Percentiles rank a stretch among this genome's conserved stretches.
These are phyloP conservation scores for Noccaea bulbosa DNA, from an alignment of 345 rosid species.

Conservation along the genomic window DNA sequence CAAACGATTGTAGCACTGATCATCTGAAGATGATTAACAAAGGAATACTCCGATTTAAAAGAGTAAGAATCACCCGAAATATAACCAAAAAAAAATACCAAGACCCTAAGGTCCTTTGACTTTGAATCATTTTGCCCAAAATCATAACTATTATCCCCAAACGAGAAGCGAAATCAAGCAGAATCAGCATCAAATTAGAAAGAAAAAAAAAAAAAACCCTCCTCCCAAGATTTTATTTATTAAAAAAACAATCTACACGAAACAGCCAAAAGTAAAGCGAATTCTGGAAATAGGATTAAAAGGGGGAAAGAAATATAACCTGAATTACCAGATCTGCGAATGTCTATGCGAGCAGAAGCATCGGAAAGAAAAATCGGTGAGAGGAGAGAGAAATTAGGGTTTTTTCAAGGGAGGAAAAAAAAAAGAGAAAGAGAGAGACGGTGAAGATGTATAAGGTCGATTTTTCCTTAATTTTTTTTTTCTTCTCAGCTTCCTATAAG, in stretches of 20 bases:
- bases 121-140: background rate
- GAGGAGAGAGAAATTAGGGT: slow-evolving; percentile 39
- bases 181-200: slow-evolving; percentile 17
- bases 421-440: slow-evolving; percentile 9
- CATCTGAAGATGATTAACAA: slow-evolving; percentile 1
- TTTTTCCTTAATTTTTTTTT: slow-evolving; percentile 8
- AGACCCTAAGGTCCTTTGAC: background rate
- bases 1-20: slow-evolving; percentile 9
- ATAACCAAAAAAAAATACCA: slow-evolving; percentile 22
- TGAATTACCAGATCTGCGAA: slow-evolving; percentile 40
- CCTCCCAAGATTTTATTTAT: background rate
- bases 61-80: slow-evolving; percentile 12
- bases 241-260: background rate
- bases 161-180: slow-evolving; percentile 19
- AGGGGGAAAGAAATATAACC: slow-evolving; percentile 3
- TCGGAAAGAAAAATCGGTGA: slow-evolving; percentile 36
- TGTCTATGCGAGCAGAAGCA: slow-evolving; percentile 32
- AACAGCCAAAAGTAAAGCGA: background rate
- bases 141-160: slow-evolving; percentile 8
- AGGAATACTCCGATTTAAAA: background rate
- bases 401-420: background rate
- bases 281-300: background rate
- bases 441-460: slow-evolving; percentile 23
- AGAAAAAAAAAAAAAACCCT: slow-evolving; percentile 9
- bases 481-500: background rate